Percentiles rank a stretch among this genome's conserved stretches.
phyloP scores from a whole-genome alignment of 2,329 filamentous ascomycete genomes.

The Sclerotinia glacialis region DNA sequence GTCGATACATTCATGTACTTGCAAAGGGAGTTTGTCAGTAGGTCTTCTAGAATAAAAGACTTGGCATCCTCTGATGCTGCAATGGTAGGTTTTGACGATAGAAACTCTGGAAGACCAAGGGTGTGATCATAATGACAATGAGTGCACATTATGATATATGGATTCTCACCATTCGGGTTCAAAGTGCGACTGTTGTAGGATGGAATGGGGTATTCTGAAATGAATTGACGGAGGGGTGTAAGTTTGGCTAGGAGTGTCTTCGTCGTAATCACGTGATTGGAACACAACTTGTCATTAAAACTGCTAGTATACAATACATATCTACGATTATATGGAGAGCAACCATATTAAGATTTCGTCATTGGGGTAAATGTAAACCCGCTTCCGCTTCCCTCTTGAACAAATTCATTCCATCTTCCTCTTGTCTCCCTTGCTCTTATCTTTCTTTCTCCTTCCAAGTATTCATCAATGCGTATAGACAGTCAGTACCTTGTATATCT shows the following conservation, averaged over 20 bases:
- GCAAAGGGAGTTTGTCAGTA: conserved; percentile 44
- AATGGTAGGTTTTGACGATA: conserved; percentile 30
- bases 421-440: neutral
- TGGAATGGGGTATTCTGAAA: conserved; percentile 44
- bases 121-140: conserved; percentile 50
- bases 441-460: too few species aligned
- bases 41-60: conserved; percentile 43
- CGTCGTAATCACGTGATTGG: conserved; percentile 42
- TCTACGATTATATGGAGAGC: too few species aligned
- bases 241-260: too few species aligned
- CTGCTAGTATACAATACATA: too few species aligned
- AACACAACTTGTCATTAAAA: conserved; percentile 46
- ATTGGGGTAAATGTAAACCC: too few species aligned
- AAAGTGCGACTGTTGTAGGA: conserved; percentile 41
- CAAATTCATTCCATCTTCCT: neutral
- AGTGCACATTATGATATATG: conserved; percentile 45
- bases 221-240: conserved; percentile 42
- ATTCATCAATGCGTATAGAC: neutral
- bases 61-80: conserved; percentile 41
- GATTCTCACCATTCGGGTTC: conserved; percentile 40
- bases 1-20: conserved; percentile 40
- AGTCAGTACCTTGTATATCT: neutral
- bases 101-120: conserved; percentile 34
- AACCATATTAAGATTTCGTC: too few species aligned
- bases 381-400: too few species aligned